These are phyloP conservation scores for Aureobasidium musti DNA, from an alignment of 2,329 filamentous ascomycete genomes.

Conservation along the genomic window DNA sequence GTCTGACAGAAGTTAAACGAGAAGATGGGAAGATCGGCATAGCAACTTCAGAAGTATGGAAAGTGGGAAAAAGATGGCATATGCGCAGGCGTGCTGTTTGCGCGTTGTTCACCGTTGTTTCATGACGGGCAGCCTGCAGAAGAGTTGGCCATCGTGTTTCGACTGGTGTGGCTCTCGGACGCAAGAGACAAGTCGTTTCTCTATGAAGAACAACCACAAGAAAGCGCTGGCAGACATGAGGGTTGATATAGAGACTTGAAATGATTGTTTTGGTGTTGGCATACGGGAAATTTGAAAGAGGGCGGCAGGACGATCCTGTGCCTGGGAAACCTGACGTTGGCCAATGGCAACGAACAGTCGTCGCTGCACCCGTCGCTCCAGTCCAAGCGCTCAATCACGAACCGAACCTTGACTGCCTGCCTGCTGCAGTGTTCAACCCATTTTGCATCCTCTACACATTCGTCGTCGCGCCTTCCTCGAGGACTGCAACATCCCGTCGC, in stretches of 20 bases:
- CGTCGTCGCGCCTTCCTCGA: conserved; percentile 26
- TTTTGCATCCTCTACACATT: conserved; percentile 15
- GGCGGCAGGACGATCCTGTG: conserved; percentile 17
- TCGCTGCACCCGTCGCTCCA: conserved; percentile 20
- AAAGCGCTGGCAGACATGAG: background rate
- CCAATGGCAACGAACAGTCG: conserved; percentile 15
- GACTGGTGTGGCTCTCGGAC: background rate
- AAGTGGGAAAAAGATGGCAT: background rate
- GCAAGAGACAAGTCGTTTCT: background rate
- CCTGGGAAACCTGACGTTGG: conserved; percentile 9
- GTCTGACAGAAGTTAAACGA: conserved; percentile 6
- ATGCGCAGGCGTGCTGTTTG: conserved; percentile 20
- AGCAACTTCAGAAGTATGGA: background rate
- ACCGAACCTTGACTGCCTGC: conserved; percentile 28
- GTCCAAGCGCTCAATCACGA: conserved; percentile 14
- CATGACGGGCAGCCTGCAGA: conserved; percentile 9
- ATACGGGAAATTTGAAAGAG: conserved; percentile 17
- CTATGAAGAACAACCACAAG: background rate
- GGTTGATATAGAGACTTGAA: background rate
- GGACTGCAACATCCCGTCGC: conserved; percentile 9
- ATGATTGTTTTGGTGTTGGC: conserved; percentile 16
- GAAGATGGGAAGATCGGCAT: background rate
- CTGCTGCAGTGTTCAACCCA: conserved; percentile 1
- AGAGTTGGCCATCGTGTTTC: conserved; percentile 1
- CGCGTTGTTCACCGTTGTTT: conserved; percentile 25